phyloP scores from a whole-genome alignment of 2,329 filamentous ascomycete genomes.

The Polytolypa hystricis region DNA sequence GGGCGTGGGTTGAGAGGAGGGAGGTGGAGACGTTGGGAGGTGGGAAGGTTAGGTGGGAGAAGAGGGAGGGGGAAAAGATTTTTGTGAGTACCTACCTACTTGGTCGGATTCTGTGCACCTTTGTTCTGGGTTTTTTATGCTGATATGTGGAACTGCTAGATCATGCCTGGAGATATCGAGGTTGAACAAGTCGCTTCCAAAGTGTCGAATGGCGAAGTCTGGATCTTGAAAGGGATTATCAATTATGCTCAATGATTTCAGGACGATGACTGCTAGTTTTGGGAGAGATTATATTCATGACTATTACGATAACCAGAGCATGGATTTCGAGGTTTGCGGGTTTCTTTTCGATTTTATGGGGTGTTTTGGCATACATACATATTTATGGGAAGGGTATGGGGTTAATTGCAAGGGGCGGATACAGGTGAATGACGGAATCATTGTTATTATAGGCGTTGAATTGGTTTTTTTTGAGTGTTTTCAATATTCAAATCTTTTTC shows the following conservation, averaged over 20 bases:
- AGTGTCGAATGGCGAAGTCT: slow-evolving; percentile 82
- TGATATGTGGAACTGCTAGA: slow-evolving; percentile 15
- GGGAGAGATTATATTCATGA: too few species aligned
- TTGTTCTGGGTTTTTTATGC: not conserved
- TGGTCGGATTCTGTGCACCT: not conserved
- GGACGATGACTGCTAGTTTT: too few species aligned
- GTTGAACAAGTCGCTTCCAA: slow-evolving; percentile 62
- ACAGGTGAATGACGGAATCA: too few species aligned
- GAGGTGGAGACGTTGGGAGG: slow-evolving; percentile 59
- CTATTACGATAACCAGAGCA: too few species aligned
- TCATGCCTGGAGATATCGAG: slow-evolving; percentile 66
- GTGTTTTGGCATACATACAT: too few species aligned
- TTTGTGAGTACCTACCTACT: slow-evolving; percentile 44
- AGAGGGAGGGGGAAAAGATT: slow-evolving; percentile 51
- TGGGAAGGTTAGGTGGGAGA: slow-evolving; percentile 73
- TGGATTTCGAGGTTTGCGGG: too few species aligned
- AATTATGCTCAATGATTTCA: slow-evolving; percentile 39
- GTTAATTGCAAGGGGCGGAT: too few species aligned
- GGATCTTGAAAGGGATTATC: slow-evolving; percentile 56
- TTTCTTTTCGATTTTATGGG: too few species aligned
- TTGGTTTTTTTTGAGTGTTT: too few species aligned
- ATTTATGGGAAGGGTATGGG: too few species aligned
- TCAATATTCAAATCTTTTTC: too few species aligned
- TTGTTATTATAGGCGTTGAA: too few species aligned
- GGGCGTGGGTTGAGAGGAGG: slow-evolving; percentile 61